Conservation (phyloP, 148 eudicot species). For the Fagopyrum tataricum region DNA sequence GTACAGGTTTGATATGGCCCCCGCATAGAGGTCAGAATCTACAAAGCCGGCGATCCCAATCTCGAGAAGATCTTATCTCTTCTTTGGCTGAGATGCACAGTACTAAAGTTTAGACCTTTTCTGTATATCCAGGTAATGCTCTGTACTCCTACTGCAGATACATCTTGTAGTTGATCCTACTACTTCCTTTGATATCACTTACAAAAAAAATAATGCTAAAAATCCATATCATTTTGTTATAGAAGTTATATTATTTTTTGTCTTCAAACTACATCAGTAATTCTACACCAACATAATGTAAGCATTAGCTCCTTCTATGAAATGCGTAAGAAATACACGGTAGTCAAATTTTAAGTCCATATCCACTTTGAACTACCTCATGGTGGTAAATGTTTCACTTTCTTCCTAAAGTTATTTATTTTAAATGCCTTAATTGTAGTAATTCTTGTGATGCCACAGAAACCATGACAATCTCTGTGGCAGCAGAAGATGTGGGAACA, state of each 20-base stretch:
- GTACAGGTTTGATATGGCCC: conserved; percentile 53
- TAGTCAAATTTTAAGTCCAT: neutral
- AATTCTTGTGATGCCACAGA: conserved; percentile 1
- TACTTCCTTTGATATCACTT: neutral
- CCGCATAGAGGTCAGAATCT: conserved; percentile 76
- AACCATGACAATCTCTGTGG: neutral
- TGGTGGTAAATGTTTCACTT: neutral
- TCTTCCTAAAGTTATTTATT: neutral
- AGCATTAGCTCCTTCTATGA: neutral
- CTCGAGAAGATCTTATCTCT: conserved; percentile 82
- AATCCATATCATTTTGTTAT: neutral
- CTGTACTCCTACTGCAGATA: neutral
- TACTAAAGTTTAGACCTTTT: conserved; percentile 32
- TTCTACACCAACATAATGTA: neutral
- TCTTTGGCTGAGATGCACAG: conserved; percentile 67
- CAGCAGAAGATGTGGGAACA: neutral
- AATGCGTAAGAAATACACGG: neutral
- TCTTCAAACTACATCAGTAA: neutral
- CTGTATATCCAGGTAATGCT: conserved; percentile 24
- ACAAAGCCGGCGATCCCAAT: conserved; percentile 91
- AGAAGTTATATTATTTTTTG: too few species aligned
- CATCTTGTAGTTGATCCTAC: neutral
- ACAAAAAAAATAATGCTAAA: neutral
- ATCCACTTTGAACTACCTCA: neutral
- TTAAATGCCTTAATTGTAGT: neutral